These are phyloP conservation scores for Aspergillus cristatus DNA, from an alignment of 495 filamentous ascomycete species.

Conservation along the genomic window DNA sequence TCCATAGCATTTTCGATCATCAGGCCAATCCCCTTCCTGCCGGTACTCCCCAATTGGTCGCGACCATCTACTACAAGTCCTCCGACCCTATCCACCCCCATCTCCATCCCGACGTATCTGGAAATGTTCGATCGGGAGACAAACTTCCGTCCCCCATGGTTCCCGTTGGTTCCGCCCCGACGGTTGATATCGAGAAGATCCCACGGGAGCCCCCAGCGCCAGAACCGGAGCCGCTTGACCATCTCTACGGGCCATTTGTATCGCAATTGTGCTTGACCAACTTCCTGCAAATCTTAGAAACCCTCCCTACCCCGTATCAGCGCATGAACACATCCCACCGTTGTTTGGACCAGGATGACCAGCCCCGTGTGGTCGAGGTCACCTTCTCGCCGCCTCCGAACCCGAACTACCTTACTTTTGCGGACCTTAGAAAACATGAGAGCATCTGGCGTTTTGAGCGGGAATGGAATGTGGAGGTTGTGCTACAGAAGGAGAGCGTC, in stretches of 20 bases:
- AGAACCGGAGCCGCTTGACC: slow-evolving; percentile 59
- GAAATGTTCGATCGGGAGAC: slow-evolving; percentile 14
- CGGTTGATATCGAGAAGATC: slow-evolving; percentile 56
- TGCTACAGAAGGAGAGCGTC: slow-evolving; percentile 60
- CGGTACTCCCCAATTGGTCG: slow-evolving; percentile 33
- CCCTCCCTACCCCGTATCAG: slow-evolving; percentile 53
- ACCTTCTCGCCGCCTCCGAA: slow-evolving; percentile 58
- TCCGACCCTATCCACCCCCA: slow-evolving; percentile 33
- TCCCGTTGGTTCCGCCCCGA: slow-evolving; percentile 49
- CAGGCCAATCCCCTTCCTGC: slow-evolving; percentile 26
- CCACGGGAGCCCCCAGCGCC: slow-evolving; percentile 60
- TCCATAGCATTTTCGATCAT: slow-evolving; percentile 36
- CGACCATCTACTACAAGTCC: slow-evolving; percentile 41
- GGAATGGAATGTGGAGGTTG: slow-evolving; percentile 80
- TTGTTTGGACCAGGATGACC: slow-evolving; percentile 53
- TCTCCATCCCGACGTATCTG: slow-evolving; percentile 31
- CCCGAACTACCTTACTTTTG: slow-evolving; percentile 56
- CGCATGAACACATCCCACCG: slow-evolving; percentile 58
- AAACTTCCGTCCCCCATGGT: slow-evolving; percentile 32
- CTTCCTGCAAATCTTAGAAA: slow-evolving; percentile 66
- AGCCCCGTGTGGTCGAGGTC: slow-evolving; percentile 62
- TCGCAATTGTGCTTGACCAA: slow-evolving; percentile 74
- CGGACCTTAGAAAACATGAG: slow-evolving; percentile 66
- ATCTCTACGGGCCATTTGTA: slow-evolving; percentile 67
- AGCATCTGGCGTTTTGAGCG: slow-evolving; percentile 72